Evolutionary conservation across 2,329 filamentous ascomycete genomes (phyloP), one percentile per base, ranked within the genome.

Genomic region (Cytospora mali): DNA sequence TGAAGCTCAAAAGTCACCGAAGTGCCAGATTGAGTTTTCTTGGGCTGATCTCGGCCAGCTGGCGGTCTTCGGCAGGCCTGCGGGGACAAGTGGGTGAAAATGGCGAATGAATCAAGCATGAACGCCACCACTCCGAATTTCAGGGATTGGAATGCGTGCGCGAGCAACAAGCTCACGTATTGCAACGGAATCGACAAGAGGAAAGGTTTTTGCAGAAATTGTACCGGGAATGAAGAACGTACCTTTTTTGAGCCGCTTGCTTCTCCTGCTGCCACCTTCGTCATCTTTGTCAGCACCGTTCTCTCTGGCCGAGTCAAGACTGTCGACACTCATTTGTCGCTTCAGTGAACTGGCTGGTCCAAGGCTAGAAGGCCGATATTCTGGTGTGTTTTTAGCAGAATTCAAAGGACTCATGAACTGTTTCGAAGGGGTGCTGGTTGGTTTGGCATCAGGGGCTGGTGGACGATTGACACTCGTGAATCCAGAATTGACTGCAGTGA

Each of bases 161-260:
- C n/a, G 18, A 42, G 28, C 49, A 31, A 14, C 25, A 58, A 64
- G 49, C 50, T 55, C 50, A 48, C 46, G 58, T 6, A 21, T 31
- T 27, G 33, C n/a, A 31, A 23, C 6, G 21, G 11, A 42, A 25
- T 46, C 21, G 35, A 29, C 33, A 4, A 14, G 21, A 9, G 2
- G 13, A 21, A 61, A 16, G 28, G 16, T 21, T 6, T n/a, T 16
- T 46, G 48, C 13, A 31, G 18, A 54, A 58, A 57, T 16, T 58
- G 55, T 33, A 66, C 23, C 18, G 59, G 18, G 10, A 33, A 55
- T 10, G 27, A 6, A 52, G 10, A 51, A 75, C 83, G 71, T 81
- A 90, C 88, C 88, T 82, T 96, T 97, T 76, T 95, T 96, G 14
- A 97, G 81, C 50, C 95, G 88, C 79, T 99, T 99, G 76, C 93